Conservation (phyloP, 2,329 filamentous ascomycete species). For the Blastomyces silverae region DNA sequence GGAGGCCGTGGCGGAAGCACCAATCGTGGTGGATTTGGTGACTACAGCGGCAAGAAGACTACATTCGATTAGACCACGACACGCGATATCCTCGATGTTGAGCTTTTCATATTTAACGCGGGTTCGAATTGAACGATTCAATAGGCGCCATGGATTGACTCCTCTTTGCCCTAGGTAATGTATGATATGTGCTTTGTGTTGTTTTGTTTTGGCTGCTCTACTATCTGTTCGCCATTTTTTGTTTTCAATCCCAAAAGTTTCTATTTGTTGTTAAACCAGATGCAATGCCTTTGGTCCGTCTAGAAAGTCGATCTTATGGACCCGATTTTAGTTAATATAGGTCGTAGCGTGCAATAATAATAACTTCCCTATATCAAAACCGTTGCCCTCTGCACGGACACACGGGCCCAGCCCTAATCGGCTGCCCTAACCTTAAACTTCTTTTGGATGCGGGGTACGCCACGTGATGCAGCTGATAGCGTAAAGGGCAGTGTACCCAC, state of each 20-base stretch:
- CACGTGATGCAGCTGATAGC: background rate
- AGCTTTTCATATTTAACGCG: conserved; percentile 1
- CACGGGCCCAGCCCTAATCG: background rate
- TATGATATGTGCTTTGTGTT: conserved; percentile 3
- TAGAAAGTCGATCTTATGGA: background rate
- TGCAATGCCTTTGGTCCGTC: background rate
- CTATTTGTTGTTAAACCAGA: background rate
- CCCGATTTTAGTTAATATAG: background rate
- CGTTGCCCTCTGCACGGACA: no score
- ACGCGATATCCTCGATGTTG: background rate
- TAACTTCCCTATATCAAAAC: background rate
- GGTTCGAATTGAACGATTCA: background rate
- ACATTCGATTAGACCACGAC: conserved; percentile 49
- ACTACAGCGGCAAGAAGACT: conserved; percentile 74
- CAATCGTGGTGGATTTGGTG: conserved; percentile 52
- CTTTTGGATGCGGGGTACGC: conserved; percentile 9
- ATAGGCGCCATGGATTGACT: background rate
- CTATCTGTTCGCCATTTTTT: background rate
- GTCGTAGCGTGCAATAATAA: background rate
- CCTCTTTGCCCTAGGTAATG: conserved; percentile 8
- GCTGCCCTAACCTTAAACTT: conserved; percentile 2
- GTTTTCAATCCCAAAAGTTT: conserved; percentile 6
- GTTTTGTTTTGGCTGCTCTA: background rate
- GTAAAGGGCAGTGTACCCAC: background rate
- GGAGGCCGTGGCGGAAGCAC: conserved; percentile 42